Conservation (phyloP, 768 basidiomycete species). For the Leccinum disarticulatum region DNA sequence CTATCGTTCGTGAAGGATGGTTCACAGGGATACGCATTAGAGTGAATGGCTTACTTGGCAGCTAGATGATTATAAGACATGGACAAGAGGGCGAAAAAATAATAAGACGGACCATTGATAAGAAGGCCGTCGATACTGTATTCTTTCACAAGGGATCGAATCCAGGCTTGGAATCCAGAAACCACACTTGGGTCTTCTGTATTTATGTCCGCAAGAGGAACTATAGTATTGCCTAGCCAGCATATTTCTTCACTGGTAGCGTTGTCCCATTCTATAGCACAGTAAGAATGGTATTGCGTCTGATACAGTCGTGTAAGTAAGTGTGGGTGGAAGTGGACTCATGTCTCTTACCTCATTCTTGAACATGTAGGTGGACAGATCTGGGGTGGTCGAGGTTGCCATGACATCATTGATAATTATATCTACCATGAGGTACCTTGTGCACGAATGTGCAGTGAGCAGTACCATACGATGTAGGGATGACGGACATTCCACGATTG, state of each 20-base stretch:
- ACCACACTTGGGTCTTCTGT: conserved; percentile 67
- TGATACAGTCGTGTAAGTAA: conserved; percentile 26
- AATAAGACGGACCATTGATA: conserved; percentile 57
- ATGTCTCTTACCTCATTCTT: conserved; percentile 49
- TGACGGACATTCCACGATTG: conserved; percentile 61
- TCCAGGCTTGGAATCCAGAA: conserved; percentile 65
- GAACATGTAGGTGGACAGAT: conserved; percentile 68
- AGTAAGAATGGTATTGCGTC: conserved; percentile 78
- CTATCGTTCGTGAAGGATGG: conserved; percentile 25
- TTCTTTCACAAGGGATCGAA: conserved; percentile 61
- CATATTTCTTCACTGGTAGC: conserved; percentile 69
- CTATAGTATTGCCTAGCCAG: conserved; percentile 78
- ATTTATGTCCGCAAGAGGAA: conserved; percentile 78
- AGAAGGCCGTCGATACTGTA: conserved; percentile 85
- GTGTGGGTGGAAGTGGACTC: background rate
- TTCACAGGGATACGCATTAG: background rate
- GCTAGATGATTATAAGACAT: conserved; percentile 38
- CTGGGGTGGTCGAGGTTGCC: conserved; percentile 59
- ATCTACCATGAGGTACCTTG: conserved; percentile 73
- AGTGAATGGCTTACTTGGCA: conserved; percentile 29
- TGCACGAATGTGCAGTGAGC: background rate
- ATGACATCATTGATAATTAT: conserved; percentile 87
- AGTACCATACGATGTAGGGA: background rate
- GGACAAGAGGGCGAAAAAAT: background rate
- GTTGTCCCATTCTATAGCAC: conserved; percentile 70